Base-by-base conservation (phyloP, 768 basidiomycete genomes). In the Agrocybe chaxingu region DNA sequence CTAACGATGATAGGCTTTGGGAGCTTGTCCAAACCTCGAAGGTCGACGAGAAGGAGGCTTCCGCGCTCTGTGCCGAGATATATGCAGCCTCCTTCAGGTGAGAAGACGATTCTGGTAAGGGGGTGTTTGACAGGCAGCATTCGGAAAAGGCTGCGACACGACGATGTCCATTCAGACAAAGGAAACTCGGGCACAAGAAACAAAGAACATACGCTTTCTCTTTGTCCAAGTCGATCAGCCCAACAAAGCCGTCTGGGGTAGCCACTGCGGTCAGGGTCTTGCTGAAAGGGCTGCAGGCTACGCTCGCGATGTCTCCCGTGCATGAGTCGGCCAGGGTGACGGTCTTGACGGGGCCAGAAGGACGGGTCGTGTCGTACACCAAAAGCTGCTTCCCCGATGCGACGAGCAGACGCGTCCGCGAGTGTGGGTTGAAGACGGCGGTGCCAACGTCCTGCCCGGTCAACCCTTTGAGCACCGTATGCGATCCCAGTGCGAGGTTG, bases 211-310 rank as follows among this genome's bases (percentile, higher is more conserved):
- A 88, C 87, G 79, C 77, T 57, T 82, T 82, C 51, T 89, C 86
- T 62, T 88, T 89, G 43, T 90, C 86, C 18, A 91, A 61, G 60
- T 91, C 89, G 43, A 89, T 66, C 7, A 89, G 71, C 3, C 66
- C 72, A 8, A 90, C 71, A 38, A 70, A 66, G 1, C 86, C 87
- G 3, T 66, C 70, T 9, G 75, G 69, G 37, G 76, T 83, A 1
- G 77, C 80, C 38, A 77, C 75, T 2, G 83, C 82, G 19, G 85
- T 71, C 32, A 90, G 68, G 2, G 83, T 84, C 69, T 84, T 89
- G 67, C 87, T 89, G 64, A 88, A 89, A 6, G 88, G 86, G 54
- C 87, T 88, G 53, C 79, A 81, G 6, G 80, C 72, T 7, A 89
- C 63, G 9, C 75, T 76, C 3, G 78, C 64, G 18, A 89, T 75